phyloP scores from a whole-genome alignment of 1,284 basidiomycete species.

The Malassezia japonica region DNA sequence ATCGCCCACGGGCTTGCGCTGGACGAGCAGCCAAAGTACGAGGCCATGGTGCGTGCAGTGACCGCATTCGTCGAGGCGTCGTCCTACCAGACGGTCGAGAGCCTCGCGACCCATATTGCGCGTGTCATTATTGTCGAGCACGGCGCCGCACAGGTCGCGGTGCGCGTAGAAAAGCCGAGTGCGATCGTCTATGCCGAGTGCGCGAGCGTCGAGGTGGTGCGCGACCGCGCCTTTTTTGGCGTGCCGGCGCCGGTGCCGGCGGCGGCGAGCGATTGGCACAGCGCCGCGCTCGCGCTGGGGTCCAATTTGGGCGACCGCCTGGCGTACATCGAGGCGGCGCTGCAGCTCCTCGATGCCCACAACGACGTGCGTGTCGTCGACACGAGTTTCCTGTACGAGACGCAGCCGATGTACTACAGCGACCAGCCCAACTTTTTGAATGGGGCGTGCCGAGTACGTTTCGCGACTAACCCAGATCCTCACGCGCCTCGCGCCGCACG shows the following conservation, averaged over 20 bases:
- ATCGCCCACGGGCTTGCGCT: slow-evolving; percentile 45
- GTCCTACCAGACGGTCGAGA: slow-evolving; percentile 64
- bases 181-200: slow-evolving; percentile 64
- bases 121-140: slow-evolving; percentile 50
- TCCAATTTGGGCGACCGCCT: slow-evolving; percentile 84
- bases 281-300: slow-evolving; percentile 68
- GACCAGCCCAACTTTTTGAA: slow-evolving; percentile 86
- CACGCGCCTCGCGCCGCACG: slow-evolving; percentile 61
- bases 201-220: slow-evolving; percentile 58
- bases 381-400: slow-evolving; percentile 89
- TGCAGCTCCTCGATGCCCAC: slow-evolving; percentile 51
- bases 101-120: slow-evolving; percentile 60
- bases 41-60: slow-evolving; percentile 36
- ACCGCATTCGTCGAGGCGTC: slow-evolving; percentile 52
- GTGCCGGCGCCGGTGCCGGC: not conserved
- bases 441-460: slow-evolving; percentile 76
- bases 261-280: slow-evolving; percentile 23
- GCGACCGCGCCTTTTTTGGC: slow-evolving; percentile 50
- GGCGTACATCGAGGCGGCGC: slow-evolving; percentile 69
- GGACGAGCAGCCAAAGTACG: not conserved
- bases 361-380: slow-evolving; percentile 53
- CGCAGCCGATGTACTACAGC: slow-evolving; percentile 84
- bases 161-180: slow-evolving; percentile 66
- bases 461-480: too few relatives aligned
- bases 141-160: slow-evolving; percentile 35